Conservation (phyloP, 495 filamentous ascomycete species). For the Trichoderma parareesei region DNA sequence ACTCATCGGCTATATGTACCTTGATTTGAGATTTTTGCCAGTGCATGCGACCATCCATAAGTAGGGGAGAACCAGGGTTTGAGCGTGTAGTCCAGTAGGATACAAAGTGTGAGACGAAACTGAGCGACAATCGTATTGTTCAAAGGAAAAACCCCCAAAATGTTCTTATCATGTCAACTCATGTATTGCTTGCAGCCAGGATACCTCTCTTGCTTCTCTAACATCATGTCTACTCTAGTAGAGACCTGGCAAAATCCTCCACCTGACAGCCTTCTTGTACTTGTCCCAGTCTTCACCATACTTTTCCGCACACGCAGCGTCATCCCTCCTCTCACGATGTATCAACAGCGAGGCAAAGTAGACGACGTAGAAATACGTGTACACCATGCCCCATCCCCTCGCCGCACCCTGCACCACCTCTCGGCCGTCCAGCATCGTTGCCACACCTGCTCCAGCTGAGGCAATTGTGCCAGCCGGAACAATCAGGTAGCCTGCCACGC, state of each 20-base stretch:
- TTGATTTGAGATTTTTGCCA: too few species aligned
- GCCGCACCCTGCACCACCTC: conserved; percentile 63
- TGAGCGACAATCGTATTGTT: too few species aligned
- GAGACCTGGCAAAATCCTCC: conserved; percentile 78
- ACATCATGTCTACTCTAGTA: conserved; percentile 47
- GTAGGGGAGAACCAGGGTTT: too few species aligned
- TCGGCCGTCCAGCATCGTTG: conserved; percentile 43
- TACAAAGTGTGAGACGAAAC: too few species aligned
- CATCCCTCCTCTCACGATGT: conserved; percentile 86
- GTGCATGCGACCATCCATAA: too few species aligned
- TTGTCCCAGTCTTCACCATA: conserved; percentile 91
- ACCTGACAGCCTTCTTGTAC: conserved; percentile 77
- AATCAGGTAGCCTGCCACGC: conserved; percentile 69
- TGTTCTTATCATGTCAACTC: too few species aligned
- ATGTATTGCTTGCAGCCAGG: too few species aligned
- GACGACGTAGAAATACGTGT: conserved; percentile 92
- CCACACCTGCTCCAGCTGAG: conserved; percentile 39
- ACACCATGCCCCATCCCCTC: conserved; percentile 70
- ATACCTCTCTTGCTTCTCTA: not conserved
- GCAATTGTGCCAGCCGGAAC: conserved; percentile 39
- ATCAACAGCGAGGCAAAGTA: conserved; percentile 88
- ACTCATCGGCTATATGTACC: too few species aligned
- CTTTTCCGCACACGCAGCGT: conserved; percentile 85
- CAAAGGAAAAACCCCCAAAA: too few species aligned
- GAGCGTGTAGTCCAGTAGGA: too few species aligned